Conservation (phyloP, 2,329 filamentous ascomycete genomes). For the Clathrospora elynae region DNA sequence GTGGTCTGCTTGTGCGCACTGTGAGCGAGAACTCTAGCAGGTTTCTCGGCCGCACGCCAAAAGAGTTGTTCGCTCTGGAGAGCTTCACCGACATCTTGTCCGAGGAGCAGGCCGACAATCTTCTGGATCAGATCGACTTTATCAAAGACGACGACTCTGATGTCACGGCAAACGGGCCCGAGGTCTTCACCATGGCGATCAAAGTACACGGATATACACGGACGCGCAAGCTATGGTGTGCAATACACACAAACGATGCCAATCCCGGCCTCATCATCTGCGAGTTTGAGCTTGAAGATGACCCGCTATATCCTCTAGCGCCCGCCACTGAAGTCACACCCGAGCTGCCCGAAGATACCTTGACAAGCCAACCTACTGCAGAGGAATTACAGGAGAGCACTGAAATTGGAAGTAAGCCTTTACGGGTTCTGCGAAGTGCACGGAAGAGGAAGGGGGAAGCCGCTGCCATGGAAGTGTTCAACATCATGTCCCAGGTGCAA, state of each 20-base stretch:
- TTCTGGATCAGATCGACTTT: slow-evolving; percentile 87
- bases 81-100: slow-evolving; percentile 84
- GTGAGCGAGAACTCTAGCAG: slow-evolving; percentile 80
- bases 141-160: slow-evolving; percentile 82
- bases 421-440: slow-evolving; percentile 76
- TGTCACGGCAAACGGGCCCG: slow-evolving; percentile 74
- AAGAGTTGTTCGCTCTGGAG: slow-evolving; percentile 72
- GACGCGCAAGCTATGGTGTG: slow-evolving; percentile 80
- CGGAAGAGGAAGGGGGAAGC: slow-evolving; percentile 77
- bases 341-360: slow-evolving; percentile 72
- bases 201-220: slow-evolving; percentile 59
- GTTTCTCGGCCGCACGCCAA: slow-evolving; percentile 77
- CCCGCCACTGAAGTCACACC: slow-evolving; percentile 63
- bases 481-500: slow-evolving; percentile 89
- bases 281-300: slow-evolving; percentile 87
- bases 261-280: slow-evolving; percentile 74
- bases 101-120: slow-evolving; percentile 81
- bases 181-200: slow-evolving; percentile 81
- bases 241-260: slow-evolving; percentile 73
- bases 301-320: slow-evolving; percentile 69
- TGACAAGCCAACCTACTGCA: slow-evolving; percentile 71
- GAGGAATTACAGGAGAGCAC: slow-evolving; percentile 80
- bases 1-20: slow-evolving; percentile 70
- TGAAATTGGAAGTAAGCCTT: slow-evolving; percentile 72
- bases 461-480: slow-evolving; percentile 86